Evolutionary conservation across 345 rosid species (phyloP).

Genomic region (Populus deltoides): DNA sequence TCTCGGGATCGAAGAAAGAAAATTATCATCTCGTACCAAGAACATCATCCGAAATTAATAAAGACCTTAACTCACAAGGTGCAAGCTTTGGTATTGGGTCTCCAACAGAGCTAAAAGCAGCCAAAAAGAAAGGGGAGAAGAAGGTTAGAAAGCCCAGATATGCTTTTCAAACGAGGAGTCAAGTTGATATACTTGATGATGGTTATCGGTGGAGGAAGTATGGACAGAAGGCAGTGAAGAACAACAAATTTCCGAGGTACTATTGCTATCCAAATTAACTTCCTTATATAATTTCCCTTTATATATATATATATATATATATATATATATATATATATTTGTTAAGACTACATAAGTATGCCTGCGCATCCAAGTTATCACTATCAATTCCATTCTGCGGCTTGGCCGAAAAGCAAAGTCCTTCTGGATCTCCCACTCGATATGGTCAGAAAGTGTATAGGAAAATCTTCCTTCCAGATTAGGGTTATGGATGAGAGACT

Average conservation of each 20-base stretch:
- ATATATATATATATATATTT: background rate
- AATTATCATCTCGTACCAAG: background rate
- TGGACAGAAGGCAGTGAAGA: constrained; percentile 69
- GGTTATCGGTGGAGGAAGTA: constrained; percentile 80
- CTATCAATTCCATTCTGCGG: background rate
- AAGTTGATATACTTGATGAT: constrained; percentile 64
- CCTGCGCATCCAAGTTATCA: background rate
- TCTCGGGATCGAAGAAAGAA: constrained; percentile 28
- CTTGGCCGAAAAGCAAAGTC: constrained; percentile 6
- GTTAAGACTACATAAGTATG: background rate
- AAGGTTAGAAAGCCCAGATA: constrained; percentile 44
- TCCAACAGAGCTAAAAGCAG: constrained; percentile 5
- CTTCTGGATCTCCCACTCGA: constrained; percentile 5
- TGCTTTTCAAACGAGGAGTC: constrained; percentile 71
- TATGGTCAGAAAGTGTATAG: background rate
- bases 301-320: background rate
- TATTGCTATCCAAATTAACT: background rate
- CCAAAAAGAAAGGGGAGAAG: constrained; percentile 38
- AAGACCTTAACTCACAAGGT: background rate
- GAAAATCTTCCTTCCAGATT: background rate
- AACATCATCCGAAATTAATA: background rate
- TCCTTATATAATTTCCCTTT: background rate
- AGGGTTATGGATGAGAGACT: constrained; percentile 2
- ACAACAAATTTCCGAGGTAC: constrained; percentile 36
- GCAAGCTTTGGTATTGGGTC: constrained; percentile 3